Base-by-base conservation (phyloP, 257 asterid species). In the Solanum appendiculatum region DNA sequence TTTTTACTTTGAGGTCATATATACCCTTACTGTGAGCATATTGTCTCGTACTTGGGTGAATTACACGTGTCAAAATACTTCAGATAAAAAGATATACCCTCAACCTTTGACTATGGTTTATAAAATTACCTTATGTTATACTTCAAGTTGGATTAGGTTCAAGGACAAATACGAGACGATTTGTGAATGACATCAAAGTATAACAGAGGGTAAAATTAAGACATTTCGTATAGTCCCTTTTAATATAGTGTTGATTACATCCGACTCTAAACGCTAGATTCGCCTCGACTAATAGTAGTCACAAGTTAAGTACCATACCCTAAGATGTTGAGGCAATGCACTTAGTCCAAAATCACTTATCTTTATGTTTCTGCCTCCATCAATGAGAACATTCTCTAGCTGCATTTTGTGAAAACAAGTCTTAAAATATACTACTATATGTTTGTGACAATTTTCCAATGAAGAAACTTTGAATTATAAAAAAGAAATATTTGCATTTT, bases 281-380 rank as follows among this genome's bases (percentile, higher is more conserved):
- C 20, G 11, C 31, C 51, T 73, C 6, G 10, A 37, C 33, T 37
- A 21, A 21, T 73, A 73, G 21, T 37, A 73, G 82, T 44, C 40
- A 44, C 25, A 5, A 29, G 66, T 46, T 18, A 31, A 48, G 85
- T 10, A 33, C 40, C 86, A 54, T 94, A 97, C 99, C 98, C 97
- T 94, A 9, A 94, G 90, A 92, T 97, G 98, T 86, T 97, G 98
- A 83, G 99, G 99, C 85, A 97, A 91, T 46, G 99, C 99, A 91
- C 99, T 95, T 89, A 97, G 97, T 83, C 99, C 99, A 73, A 97
- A 97, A 92, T 97, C 99, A 34, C 99, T 80, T 63, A 97, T 91
- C 93, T 96, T 97, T 73, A 95, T 88, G 85, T 87, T 91, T 83
- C 98, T 95, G 13, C 86, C 90, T 34, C 94, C 93, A 89, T 97